phyloP scores from a whole-genome alignment of 345 rosid genomes.

The Nephelium lappaceum region DNA sequence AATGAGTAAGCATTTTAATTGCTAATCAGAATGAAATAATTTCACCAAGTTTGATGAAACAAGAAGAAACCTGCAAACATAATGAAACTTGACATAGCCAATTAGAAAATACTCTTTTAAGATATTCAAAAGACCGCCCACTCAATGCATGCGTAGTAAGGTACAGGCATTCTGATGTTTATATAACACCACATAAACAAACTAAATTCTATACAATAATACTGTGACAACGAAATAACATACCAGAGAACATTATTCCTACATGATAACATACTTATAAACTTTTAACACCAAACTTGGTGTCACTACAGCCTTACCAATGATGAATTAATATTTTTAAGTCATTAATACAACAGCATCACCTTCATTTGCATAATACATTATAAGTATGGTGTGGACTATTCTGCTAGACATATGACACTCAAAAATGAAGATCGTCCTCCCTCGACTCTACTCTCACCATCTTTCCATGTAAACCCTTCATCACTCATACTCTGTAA shows the following conservation, averaged over 20 bases:
- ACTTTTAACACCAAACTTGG: too few relatives aligned
- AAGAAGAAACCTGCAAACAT: neutral
- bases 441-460: too few relatives aligned
- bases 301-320: neutral
- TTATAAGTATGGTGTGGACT: neutral
- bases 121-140: too few relatives aligned
- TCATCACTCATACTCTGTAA: too few relatives aligned
- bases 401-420: neutral
- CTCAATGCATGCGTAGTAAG: too few relatives aligned
- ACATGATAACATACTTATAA: too few relatives aligned
- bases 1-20: neutral
- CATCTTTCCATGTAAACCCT: too few relatives aligned
- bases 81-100: neutral
- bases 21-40: neutral
- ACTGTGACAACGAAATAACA: too few relatives aligned
- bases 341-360: neutral
- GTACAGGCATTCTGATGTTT: too few relatives aligned
- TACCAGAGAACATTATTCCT: too few relatives aligned
- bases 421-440: neutral
- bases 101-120: neutral
- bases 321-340: neutral
- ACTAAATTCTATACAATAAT: too few relatives aligned
- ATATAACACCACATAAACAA: too few relatives aligned
- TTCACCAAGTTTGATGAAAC: neutral
- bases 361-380: neutral